Evolutionary conservation across 129 eudicot genomes (phyloP).

Genomic region (Saposhnikovia divaricata): DNA sequence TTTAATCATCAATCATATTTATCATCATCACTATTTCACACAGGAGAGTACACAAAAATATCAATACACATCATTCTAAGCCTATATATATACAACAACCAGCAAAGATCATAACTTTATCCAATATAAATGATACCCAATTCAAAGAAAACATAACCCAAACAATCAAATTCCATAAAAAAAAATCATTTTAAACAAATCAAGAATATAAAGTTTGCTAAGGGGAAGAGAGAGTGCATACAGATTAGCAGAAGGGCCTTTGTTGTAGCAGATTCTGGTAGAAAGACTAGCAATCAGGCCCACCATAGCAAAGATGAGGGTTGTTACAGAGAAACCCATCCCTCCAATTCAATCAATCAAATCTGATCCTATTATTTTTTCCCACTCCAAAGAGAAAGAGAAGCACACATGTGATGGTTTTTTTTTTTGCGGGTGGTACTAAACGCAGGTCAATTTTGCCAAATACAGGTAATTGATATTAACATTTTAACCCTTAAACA

Average conservation of each 20-base stretch:
- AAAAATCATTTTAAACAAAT: not conserved
- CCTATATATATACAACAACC: not conserved
- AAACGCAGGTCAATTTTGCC: no score
- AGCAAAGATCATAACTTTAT: conserved; percentile 6
- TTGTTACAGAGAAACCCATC: conserved; percentile 9
- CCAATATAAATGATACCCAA: not conserved
- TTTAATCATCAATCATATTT: not conserved
- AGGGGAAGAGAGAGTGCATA: not conserved
- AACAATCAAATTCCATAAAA: not conserved
- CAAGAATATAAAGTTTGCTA: not conserved
- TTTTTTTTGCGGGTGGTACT: no score
- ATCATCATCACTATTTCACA: not conserved
- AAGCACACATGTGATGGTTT: not conserved
- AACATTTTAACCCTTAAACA: no score
- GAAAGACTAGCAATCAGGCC: conserved; percentile 12
- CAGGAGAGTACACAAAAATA: not conserved
- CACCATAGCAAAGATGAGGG: conserved; percentile 15
- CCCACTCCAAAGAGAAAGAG: not conserved
- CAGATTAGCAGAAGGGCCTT: conserved; percentile 15
- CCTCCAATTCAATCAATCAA: not conserved
- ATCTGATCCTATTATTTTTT: not conserved
- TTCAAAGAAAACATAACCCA: not conserved
- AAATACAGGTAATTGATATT: no score
- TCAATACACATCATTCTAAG: not conserved
- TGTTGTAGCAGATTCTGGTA: conserved; percentile 9